These are phyloP conservation scores for Ganoderma sp. DNA, from an alignment of 1,284 basidiomycete species.

Conservation along the genomic window DNA sequence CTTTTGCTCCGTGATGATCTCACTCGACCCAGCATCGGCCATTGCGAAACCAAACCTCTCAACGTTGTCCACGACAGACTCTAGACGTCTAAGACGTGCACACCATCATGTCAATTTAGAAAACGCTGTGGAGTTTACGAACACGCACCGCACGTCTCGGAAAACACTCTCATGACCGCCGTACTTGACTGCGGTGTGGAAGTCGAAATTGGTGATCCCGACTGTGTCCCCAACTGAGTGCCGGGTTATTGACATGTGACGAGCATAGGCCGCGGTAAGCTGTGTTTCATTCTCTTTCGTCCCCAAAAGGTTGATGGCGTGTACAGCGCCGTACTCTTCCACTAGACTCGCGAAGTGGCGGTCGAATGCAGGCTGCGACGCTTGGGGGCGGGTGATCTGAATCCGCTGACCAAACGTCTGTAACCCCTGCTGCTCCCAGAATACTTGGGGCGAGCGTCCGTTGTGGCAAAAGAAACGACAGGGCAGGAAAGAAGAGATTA, in stretches of 20 bases:
- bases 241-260: constrained; percentile 71
- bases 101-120: constrained; percentile 1
- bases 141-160: constrained; percentile 69
- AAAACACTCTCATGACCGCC: constrained; percentile 90
- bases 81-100: constrained; percentile 54
- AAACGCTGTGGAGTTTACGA: constrained; percentile 4
- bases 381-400: constrained; percentile 93
- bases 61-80: constrained; percentile 66
- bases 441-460: constrained; percentile 58
- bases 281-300: constrained; percentile 91
- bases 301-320: constrained; percentile 89
- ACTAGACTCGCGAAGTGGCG: constrained; percentile 88
- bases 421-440: constrained; percentile 97
- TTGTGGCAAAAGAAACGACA: background rate
- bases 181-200: constrained; percentile 84
- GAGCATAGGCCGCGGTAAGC: constrained; percentile 82
- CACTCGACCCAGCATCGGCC: constrained; percentile 68
- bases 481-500: constrained; percentile 25
- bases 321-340: constrained; percentile 81
- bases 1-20: constrained; percentile 81
- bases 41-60: constrained; percentile 89
- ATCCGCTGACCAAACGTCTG: constrained; percentile 91
- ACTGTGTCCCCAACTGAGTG: constrained; percentile 63
- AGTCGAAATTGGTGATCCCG: constrained; percentile 91
- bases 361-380: constrained; percentile 95